These are phyloP conservation scores for Fonsecaea monophora DNA, from an alignment of 2,329 filamentous ascomycete genomes.

Conservation along the genomic window DNA sequence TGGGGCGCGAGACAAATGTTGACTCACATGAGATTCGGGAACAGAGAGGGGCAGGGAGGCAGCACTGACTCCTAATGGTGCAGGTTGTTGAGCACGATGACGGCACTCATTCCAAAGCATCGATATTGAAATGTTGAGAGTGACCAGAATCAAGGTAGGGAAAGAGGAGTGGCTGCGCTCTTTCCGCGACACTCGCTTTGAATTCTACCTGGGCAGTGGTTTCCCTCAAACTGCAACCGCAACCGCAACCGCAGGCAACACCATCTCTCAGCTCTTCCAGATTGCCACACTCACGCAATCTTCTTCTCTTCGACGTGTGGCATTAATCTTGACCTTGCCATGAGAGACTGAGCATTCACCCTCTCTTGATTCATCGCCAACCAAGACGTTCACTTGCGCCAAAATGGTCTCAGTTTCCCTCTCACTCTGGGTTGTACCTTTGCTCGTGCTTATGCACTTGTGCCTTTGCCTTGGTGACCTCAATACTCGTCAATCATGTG, in stretches of 20 bases:
- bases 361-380: background rate
- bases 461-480: slow-evolving; percentile 19
- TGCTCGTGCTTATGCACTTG: slow-evolving; percentile 20
- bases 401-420: background rate
- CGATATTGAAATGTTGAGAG: background rate
- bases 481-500: slow-evolving; percentile 37
- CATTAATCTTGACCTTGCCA: background rate
- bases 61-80: background rate
- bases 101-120: background rate
- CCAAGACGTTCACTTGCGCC: background rate
- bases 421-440: slow-evolving; percentile 1
- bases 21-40: background rate
- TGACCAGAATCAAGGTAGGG: background rate
- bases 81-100: background rate
- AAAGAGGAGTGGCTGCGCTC: background rate
- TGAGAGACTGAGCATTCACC: background rate
- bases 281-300: background rate
- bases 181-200: background rate
- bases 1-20: background rate
- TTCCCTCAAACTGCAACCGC: background rate
- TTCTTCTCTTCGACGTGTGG: no score
- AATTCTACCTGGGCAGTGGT: background rate
- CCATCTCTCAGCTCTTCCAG: background rate
- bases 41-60: background rate
- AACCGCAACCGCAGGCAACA: background rate